A percentile compares a stretch with the other conserved stretches of the same genome.
phyloP scores from a whole-genome alignment of 768 basidiomycete genomes.

The Mycena sanguinolenta region DNA sequence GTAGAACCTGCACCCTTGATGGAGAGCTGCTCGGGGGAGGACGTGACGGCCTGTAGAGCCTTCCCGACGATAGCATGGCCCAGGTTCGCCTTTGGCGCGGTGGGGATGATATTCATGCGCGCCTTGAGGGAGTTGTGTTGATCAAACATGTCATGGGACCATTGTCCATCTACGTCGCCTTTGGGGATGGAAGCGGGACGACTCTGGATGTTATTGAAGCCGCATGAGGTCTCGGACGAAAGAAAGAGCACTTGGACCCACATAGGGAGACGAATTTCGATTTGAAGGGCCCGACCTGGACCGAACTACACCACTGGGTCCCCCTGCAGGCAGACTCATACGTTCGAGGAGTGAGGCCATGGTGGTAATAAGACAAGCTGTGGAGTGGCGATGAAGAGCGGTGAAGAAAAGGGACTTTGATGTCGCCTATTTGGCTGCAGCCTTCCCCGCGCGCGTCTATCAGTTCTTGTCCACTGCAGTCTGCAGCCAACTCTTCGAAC shows the following conservation, averaged over 20 bases:
- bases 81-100: conserved; percentile 65
- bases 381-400: conserved; percentile 30
- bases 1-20: conserved; percentile 77
- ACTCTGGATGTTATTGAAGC: conserved; percentile 48
- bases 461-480: no score
- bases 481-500: no score
- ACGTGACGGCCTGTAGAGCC: conserved; percentile 74
- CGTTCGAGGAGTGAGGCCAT: conserved; percentile 75
- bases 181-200: conserved; percentile 70
- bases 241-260: conserved; percentile 51
- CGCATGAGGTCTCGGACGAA: conserved; percentile 27
- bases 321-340: conserved; percentile 59
- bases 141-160: conserved; percentile 82
- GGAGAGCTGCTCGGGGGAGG: conserved; percentile 54
- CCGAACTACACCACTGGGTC: conserved; percentile 62
- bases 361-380: conserved; percentile 12
- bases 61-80: conserved; percentile 64
- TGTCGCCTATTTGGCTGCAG: neutral
- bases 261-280: conserved; percentile 65
- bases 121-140: conserved; percentile 71
- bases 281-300: conserved; percentile 51
- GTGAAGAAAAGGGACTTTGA: conserved; percentile 34
- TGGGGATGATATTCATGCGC: conserved; percentile 62
- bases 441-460: neutral
- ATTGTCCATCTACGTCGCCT: conserved; percentile 73